Evolutionary conservation across 306 rosid genomes (phyloP).

Genomic region (Vicia villosa): DNA sequence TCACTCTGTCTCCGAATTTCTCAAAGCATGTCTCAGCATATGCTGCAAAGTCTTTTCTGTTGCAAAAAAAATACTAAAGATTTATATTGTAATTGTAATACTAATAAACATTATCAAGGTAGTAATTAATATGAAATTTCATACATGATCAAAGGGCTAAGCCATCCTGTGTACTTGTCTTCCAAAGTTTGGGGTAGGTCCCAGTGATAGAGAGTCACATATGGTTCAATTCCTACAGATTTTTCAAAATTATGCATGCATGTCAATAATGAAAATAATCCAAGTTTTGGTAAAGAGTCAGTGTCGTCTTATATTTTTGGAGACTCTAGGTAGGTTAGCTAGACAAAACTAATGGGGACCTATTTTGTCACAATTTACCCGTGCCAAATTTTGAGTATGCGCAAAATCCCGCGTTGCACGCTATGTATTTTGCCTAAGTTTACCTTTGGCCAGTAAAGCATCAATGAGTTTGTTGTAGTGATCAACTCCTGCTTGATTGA

Average conservation of each 20-base stretch:
- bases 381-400: no score
- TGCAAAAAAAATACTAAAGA: not conserved
- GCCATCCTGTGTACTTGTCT: constrained; percentile 89
- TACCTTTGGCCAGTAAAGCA: constrained; percentile 79
- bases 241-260: not conserved
- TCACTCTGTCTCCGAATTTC: constrained; percentile 91
- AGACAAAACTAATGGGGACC: no score
- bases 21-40: constrained; percentile 79
- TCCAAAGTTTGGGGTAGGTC: constrained; percentile 90
- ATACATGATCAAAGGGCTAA: constrained; percentile 70
- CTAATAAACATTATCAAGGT: no score
- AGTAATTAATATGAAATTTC: not conserved
- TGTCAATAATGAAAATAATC: not conserved
- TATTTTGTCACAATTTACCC: no score
- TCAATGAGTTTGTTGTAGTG: constrained; percentile 82
- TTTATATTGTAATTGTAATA: not conserved
- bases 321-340: no score
- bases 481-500: constrained; percentile 77
- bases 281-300: not conserved
- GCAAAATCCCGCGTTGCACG: no score
- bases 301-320: no score
- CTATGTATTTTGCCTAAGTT: not conserved
- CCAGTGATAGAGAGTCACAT: constrained; percentile 94
- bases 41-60: constrained; percentile 72
- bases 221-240: constrained; percentile 72